Evolutionary conservation across 805 yeast genomes (phyloP), one percentile per base, ranked within the genome.

Genomic region (Metschnikowia colocasiae): DNA sequence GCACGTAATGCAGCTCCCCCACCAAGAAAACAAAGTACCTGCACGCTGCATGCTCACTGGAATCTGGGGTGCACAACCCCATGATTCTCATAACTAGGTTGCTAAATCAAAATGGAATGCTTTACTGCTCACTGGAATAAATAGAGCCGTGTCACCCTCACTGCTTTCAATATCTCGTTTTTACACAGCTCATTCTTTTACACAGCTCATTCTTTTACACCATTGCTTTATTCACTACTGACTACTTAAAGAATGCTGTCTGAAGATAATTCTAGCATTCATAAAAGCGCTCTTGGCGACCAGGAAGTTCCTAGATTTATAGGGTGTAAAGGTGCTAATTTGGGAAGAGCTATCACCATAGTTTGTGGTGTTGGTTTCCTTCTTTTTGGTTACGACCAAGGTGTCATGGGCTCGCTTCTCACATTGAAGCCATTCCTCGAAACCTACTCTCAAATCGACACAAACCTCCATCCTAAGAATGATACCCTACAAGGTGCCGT

Each of bases 321-420:
- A 19, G 51, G 51, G 2, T 31, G 41, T 12, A 48, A 51, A 19
- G 56, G 56, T 3, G 34, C 43, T 3, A 27, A 7, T 8, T 50
- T 54, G 15, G 49, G 53, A 13, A 31, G 42, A 3, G 47, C 48
- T 36, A 50, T 54, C 18, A 50, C 58, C 6, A 22, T 50, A 2
- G 43, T 54, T 20, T 54, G 58, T 25, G 55, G 58, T 2, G 58
- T 47, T 5, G 57, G 57, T 1, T 54, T 70, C 41, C 66, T 69
- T 45, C 64, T 70, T 51, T 68, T 70, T 46, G 76, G 76, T 22
- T 51, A 51, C 49, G 76, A 72, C 52, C 76, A 71, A 49, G 76
- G 75, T 39, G 64, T 72, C 49, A 70, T 72, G 72, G 65, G 63
- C 5, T 51, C 58, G 30, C 58, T 59, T 40, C 54, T 59, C 43